Base-by-base conservation (phyloP, 2,329 filamentous ascomycete genomes). In the Alternaria incomplexa region DNA sequence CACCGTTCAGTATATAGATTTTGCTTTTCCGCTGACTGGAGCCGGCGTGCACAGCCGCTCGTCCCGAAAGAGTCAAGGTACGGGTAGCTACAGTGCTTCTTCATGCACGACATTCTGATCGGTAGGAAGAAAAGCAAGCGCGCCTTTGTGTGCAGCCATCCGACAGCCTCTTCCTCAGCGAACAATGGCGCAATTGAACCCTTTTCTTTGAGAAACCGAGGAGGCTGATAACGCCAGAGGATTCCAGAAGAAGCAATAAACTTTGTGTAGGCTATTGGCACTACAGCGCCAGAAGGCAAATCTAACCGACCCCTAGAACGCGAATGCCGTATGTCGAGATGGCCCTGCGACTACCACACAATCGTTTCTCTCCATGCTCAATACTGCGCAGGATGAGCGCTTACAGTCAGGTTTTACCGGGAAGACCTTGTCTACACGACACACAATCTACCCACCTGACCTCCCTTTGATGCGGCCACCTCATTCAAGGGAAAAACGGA, bases 71-170 rank as follows among this genome's bases (percentile, higher is more conserved):
- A 55, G 53, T 36, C 51, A 60, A 15, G 43, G 40, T 23, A 60
- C 50, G 57, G 57, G 52, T 60, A 45, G 48, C 56, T 55, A 40
- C 22, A 55, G 40, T 53, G 48, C 48, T 25, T 55, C 13, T 55
- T 26, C 50, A 46, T 55, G 57, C 28, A 60, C 50, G 50, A 43
- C 57, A 55, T 60, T 23, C 22, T 55, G 43, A 60, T 60, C 50
- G 50, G 50, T 48, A 40, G 30, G 36, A 9, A 25, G 28, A 52
- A 52, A 52, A 36, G 50, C 50, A 55, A 60, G 23, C 28, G 43
- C 40, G 12, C n/a, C 26, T 55, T 40, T 23, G 15, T 17, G 26
- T 28, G 23, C 47, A 46, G 32, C 36, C 56, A 53, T 52, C 10
- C 40, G 53, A 23, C 22, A 17, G 44, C 43, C 28, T 25, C 43